Evolutionary conservation across 352 stramenopile species (phyloP).

Genomic region (Phytophthora sp.): DNA sequence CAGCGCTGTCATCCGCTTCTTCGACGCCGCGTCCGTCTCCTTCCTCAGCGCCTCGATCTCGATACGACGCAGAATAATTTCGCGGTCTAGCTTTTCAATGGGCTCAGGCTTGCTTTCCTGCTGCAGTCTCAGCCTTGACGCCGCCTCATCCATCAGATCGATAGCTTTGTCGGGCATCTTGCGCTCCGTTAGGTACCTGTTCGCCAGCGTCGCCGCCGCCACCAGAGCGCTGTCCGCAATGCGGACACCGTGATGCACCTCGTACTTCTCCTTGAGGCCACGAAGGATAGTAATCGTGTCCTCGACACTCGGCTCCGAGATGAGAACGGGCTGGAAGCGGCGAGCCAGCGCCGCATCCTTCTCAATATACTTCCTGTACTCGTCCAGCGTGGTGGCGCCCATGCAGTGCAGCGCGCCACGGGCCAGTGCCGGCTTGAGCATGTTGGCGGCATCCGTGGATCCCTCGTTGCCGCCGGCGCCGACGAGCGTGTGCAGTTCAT

Average conservation of each 20-base stretch:
- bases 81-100: slow-evolving; percentile 83
- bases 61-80: slow-evolving; percentile 80
- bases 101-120: slow-evolving; percentile 86
- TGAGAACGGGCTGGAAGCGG: slow-evolving; percentile 97
- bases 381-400: slow-evolving; percentile 93
- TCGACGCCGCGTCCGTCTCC: slow-evolving; percentile 75
- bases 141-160: slow-evolving; percentile 96
- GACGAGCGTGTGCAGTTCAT: slow-evolving; percentile 95
- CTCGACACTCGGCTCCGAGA: slow-evolving; percentile 94
- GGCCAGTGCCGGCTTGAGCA: slow-evolving; percentile 96
- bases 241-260: slow-evolving; percentile 96
- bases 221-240: slow-evolving; percentile 96
- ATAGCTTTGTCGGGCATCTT: slow-evolving; percentile 98
- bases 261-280: slow-evolving; percentile 96
- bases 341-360: slow-evolving; percentile 97
- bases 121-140: slow-evolving; percentile 79
- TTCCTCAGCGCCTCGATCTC: slow-evolving; percentile 85
- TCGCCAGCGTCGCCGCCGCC: slow-evolving; percentile 92
- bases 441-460: slow-evolving; percentile 92
- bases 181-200: slow-evolving; percentile 92
- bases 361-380: slow-evolving; percentile 97
- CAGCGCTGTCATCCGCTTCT: slow-evolving; percentile 65
- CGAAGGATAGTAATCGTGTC: slow-evolving; percentile 97
- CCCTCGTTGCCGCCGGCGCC: slow-evolving; percentile 90
- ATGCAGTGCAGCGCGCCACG: slow-evolving; percentile 92